Evolutionary conservation across 1,284 basidiomycete genomes (phyloP).

Genomic region (Malassezia japonica): DNA sequence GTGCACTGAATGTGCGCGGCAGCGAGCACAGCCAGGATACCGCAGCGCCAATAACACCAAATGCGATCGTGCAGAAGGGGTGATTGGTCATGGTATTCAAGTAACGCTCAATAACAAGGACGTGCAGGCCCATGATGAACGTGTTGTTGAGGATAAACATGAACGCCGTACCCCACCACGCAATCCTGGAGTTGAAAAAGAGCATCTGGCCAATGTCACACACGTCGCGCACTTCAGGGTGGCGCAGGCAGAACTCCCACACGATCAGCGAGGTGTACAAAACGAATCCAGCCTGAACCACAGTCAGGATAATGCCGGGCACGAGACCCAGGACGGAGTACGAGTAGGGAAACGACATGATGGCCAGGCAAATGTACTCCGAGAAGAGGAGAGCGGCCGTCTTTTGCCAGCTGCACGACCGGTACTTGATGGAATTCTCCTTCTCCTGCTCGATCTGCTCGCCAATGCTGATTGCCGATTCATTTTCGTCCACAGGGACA

Average conservation of each 20-base stretch:
- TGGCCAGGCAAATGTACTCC: background rate
- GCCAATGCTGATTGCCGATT: background rate
- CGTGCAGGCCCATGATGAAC: background rate
- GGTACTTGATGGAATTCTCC: background rate
- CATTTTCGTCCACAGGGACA: background rate
- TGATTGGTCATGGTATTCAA: background rate
- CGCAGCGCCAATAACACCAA: background rate
- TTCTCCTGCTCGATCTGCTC: background rate
- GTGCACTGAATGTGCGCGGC: background rate
- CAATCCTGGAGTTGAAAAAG: background rate
- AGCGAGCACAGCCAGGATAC: background rate
- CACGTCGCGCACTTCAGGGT: background rate
- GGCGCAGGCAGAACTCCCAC: background rate
- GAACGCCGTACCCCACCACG: background rate
- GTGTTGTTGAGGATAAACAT: slow-evolving; percentile 1
- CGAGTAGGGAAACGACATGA: background rate
- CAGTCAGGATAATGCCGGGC: background rate
- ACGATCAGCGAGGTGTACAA: background rate
- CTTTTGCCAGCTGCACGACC: background rate
- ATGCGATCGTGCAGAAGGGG: background rate
- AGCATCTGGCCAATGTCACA: background rate
- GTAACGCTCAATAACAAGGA: background rate
- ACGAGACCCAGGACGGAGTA: background rate
- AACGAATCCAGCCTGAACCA: background rate
- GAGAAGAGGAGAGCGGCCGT: background rate